Evolutionary conservation across 2,329 filamentous ascomycete species (phyloP), one percentile per base, ranked within the genome.

Genomic region (Botryosphaeria dothidea): DNA sequence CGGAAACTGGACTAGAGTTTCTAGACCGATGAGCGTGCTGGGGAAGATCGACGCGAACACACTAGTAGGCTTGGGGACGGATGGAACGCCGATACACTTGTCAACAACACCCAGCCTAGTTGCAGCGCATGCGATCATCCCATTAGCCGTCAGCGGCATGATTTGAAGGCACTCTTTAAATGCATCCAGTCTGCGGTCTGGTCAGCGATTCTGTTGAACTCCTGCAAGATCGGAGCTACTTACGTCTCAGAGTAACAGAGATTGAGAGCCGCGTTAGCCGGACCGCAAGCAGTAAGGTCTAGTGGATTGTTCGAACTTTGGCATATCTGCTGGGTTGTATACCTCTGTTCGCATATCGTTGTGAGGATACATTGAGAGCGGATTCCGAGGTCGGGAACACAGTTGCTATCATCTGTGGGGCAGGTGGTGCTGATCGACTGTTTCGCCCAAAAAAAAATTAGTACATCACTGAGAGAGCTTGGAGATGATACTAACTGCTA

Each of bases 181-280:
- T 8, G 51, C 27, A 17, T n/a, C 19, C 61, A 56, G n/a, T 4
- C 60, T 62, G 23, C 3, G 2, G 1, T 15, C 19, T 27, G n/a
- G 31, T 62, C 7, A 62, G 23, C 7, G 2, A 4, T 29, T 17
- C 21, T 43, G n/a, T 13, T 3, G 29, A 9, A 4, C 6, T 15
- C 8, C 25, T 19, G 11, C 6, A 15, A 13, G 9, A 21, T 11
- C 3, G 17, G 23, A 21, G 8, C 29, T 51, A 15, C 60, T 15
- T 31, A 62, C 61, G 49, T 56, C 8, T 25, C 29, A 13, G 61
- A 41, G 19, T 64, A 36, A 36, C 61, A 64, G 7, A 25, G 15
- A 21, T 25, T 41, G 27, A 52, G 34, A 13, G 61, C 38, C 3
- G 38, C 3, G n/a, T 38, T 54, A 4, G 49, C 61, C 4, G 49